These are phyloP conservation scores for Gremmenia infestans DNA, from an alignment of 2,329 filamentous ascomycete genomes.

Conservation along the genomic window DNA sequence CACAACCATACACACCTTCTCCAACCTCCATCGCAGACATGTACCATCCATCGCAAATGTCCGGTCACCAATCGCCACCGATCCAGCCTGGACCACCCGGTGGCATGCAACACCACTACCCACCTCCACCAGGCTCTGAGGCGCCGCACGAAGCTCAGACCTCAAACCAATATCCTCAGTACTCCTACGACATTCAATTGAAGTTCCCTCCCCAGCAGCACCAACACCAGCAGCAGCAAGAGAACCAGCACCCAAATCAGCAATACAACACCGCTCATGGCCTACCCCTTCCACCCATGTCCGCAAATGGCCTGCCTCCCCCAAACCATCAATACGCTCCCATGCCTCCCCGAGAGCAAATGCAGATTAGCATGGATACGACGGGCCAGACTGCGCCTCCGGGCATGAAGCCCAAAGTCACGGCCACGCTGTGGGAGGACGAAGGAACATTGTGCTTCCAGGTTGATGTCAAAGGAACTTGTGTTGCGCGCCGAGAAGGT, in stretches of 20 bases:
- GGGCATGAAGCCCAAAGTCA: conserved; percentile 94
- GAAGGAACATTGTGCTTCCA: conserved; percentile 96
- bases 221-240: conserved; percentile 8
- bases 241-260: conserved; percentile 5
- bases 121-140: conserved; percentile 10
- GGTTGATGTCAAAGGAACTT: conserved; percentile 91
- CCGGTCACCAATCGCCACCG: conserved; percentile 3
- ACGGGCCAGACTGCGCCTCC: conserved; percentile 86
- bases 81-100: conserved; percentile 3
- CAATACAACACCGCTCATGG: conserved; percentile 11
- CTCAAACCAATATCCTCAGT: conserved; percentile 19
- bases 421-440: conserved; percentile 94
- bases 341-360: conserved; percentile 6
- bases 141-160: conserved; percentile 12
- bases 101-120: conserved; percentile 7
- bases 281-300: conserved; percentile 20
- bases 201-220: conserved; percentile 17
- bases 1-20: neutral
- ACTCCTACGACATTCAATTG: conserved; percentile 24
- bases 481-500: conserved; percentile 91
- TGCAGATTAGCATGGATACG: conserved; percentile 48
- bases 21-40: conserved; percentile 1
- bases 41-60: conserved; percentile 10
- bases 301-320: conserved; percentile 7
- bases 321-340: conserved; percentile 1